Evolutionary conservation across 306 rosid genomes (phyloP).

Genomic region (Lathyrus tuberosus): DNA sequence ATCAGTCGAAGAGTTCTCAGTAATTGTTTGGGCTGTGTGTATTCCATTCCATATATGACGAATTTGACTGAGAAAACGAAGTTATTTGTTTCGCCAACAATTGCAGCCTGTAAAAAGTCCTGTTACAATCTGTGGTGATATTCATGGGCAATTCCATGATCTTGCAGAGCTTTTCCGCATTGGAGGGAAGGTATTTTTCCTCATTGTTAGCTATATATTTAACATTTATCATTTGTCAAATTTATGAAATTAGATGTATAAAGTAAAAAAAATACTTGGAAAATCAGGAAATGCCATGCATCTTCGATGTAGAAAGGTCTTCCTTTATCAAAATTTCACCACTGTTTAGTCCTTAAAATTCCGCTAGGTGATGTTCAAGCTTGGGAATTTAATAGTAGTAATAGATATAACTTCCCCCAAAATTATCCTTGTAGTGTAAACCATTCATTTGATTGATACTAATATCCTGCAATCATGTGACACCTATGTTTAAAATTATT

Average conservation of each 20-base stretch:
- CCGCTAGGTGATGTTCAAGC: constrained; percentile 8
- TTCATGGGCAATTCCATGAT: constrained; percentile 97
- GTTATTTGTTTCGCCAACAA: constrained; percentile 31
- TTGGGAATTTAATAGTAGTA: constrained; percentile 14
- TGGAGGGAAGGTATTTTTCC: constrained; percentile 84
- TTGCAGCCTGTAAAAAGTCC: constrained; percentile 97
- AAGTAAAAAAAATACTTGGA: constrained; percentile 5
- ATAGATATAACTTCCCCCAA: not conserved
- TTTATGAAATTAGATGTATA: constrained; percentile 28
- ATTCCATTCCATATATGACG: not conserved
- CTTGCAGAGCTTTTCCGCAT: constrained; percentile 98
- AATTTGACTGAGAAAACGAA: constrained; percentile 27
- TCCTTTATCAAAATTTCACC: not conserved
- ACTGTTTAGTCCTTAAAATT: not conserved
- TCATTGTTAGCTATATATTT: constrained; percentile 27
- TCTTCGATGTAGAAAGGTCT: constrained; percentile 8
- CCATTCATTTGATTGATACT: not conserved
- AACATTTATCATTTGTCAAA: constrained; percentile 4
- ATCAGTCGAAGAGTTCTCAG: constrained; percentile 12
- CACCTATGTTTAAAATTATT: not conserved
- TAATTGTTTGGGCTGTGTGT: not conserved
- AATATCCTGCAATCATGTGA: not conserved
- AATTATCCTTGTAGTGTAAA: constrained; percentile 20
- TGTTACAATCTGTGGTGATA: constrained; percentile 94
- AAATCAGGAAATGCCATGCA: constrained; percentile 4